Conservation (phyloP, 768 basidiomycete species). For the Leccinum sublutescens region DNA sequence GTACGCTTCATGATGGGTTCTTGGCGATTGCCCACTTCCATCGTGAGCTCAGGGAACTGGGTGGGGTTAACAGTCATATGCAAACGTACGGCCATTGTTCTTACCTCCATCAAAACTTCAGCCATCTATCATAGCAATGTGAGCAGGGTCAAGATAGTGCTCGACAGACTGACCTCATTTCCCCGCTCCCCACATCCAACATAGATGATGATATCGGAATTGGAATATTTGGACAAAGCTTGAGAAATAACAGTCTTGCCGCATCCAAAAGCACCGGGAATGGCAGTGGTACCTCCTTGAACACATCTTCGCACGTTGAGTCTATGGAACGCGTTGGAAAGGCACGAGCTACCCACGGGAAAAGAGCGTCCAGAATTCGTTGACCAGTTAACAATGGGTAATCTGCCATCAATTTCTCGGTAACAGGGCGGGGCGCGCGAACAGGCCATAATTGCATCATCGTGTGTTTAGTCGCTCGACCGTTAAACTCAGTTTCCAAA, state of each 20-base stretch:
- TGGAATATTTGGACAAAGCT: conserved; percentile 97
- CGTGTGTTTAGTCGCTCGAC: conserved; percentile 87
- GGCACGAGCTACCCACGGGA: conserved; percentile 63
- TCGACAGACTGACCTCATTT: conserved; percentile 65
- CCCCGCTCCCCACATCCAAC: conserved; percentile 99
- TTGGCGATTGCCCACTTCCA: conserved; percentile 89
- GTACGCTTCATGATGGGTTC: conserved; percentile 99
- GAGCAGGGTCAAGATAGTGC: conserved; percentile 37
- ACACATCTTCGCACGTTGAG: conserved; percentile 63
- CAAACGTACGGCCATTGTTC: conserved; percentile 9
- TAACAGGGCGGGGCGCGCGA: conserved; percentile 91
- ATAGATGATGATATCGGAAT: conserved; percentile 99
- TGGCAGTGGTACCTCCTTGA: conserved; percentile 94
- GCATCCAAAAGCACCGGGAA: conserved; percentile 98
- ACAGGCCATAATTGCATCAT: conserved; percentile 99
- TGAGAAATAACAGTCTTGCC: conserved; percentile 99
- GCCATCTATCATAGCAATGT: conserved; percentile 65
- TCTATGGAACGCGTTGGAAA: background rate
- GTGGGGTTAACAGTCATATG: conserved; percentile 12
- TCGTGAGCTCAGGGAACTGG: conserved; percentile 84
- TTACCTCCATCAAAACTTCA: conserved; percentile 96
- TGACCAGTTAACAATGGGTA: conserved; percentile 93
- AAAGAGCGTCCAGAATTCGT: conserved; percentile 93
- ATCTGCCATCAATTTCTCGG: conserved; percentile 94
- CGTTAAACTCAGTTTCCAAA: conserved; percentile 96